Evolutionary conservation across 192 early-diverging fungal genomes (phyloP), one percentile per base, ranked within the genome.

Genomic region (Geranomyces variabilis): DNA sequence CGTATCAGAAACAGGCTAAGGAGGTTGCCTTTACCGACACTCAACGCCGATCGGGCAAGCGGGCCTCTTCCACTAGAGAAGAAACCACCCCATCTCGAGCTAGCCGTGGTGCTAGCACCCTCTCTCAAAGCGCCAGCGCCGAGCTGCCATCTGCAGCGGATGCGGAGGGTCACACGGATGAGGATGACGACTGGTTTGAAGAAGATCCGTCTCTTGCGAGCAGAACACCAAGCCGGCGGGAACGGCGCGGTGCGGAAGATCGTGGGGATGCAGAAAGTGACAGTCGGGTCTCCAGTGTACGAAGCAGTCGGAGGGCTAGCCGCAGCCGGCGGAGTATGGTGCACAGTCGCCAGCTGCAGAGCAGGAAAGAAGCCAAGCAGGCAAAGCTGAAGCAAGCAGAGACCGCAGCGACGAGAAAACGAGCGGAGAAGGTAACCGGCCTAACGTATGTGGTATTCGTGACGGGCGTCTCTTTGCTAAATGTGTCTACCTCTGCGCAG

Each of bases 1-100:
- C 80, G 48, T 83, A 78, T 43, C 64, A 75, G 53, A 57, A 66
- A 55, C 69, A 61, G 59, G 69, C 60, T 14, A 71, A 64, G 65
- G 71, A 79, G 51, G 67, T 26, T 1, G 71, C 51, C 44, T 31
- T 53, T 14, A 44, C 24, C 55, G 56, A 0, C 30, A 36, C 21
- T 13, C 29, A 33, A 19, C 28, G 26, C 26, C 24, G 29, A 56
- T 26, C 62, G 44, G 21, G 41, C 34, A 14, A 43, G 19, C 26
- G 33, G 47, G 60, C 36, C 10, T 3, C 36, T 41, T 41, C 36
- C 5, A 41, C 36, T 3, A 41, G 36, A 41, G 36, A 41, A 41
- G 36, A 10, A 41, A 41, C 5, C 36, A 41, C 36, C 3, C 36
- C 36, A 7, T 41, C 36, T 7, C 3, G 36, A 10, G 36, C 36